phyloP scores from a whole-genome alignment of 345 rosid genomes.

The Citrus cavaleriei region DNA sequence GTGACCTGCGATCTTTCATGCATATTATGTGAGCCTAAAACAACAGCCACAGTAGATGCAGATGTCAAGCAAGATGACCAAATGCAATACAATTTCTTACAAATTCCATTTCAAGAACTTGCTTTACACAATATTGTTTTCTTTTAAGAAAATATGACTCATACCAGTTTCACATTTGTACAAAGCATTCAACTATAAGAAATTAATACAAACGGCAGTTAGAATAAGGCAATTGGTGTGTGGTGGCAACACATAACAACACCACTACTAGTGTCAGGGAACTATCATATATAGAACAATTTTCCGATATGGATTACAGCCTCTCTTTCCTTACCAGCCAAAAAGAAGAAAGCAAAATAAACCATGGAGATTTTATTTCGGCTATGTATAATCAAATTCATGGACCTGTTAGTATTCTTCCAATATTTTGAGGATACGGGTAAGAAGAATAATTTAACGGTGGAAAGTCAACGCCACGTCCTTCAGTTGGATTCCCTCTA shows the following conservation, averaged over 20 bases:
- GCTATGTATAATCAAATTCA: constrained; percentile 22
- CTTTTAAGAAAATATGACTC: constrained; percentile 14
- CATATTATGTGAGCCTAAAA: not conserved
- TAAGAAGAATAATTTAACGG: constrained; percentile 57
- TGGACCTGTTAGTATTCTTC: constrained; percentile 81
- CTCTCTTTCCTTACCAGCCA: constrained; percentile 18
- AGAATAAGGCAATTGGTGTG: not conserved
- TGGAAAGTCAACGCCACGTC: constrained; percentile 43
- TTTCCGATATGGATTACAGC: constrained; percentile 14
- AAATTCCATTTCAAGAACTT: constrained; percentile 29
- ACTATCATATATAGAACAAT: constrained; percentile 8
- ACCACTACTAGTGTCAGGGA: constrained; percentile 13
- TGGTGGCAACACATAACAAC: constrained; percentile 11
- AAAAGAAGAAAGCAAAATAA: constrained; percentile 11
- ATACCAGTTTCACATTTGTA: constrained; percentile 31
- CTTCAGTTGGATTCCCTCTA: constrained; percentile 49
- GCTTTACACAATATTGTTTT: constrained; percentile 21
- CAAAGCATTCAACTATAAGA: constrained; percentile 17
- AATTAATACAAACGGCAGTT: constrained; percentile 20
- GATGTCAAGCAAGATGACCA: not conserved
- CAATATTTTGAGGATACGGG: constrained; percentile 66
- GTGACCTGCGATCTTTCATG: not conserved
- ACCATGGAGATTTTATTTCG: constrained; percentile 15
- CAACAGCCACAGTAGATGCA: not conserved
- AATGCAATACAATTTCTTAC: constrained; percentile 23